A percentile compares a stretch with the other conserved stretches of the same genome.
Conservation (phyloP, 371 early-diverging fungal species). For the Mortierella sp. region DNA sequence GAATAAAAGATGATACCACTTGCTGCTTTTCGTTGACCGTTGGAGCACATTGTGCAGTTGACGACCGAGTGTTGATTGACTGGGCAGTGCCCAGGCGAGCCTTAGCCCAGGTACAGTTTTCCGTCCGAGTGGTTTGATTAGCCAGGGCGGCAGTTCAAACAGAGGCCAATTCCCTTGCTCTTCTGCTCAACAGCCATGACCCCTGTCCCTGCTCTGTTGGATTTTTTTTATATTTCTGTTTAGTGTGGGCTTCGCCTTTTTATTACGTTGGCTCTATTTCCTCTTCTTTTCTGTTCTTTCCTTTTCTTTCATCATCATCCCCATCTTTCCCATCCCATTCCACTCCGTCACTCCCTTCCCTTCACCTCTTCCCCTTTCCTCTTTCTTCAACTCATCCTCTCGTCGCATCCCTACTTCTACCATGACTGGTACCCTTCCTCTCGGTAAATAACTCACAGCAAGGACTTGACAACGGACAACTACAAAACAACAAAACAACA, state of each 20-base stretch:
- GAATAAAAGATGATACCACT: not conserved
- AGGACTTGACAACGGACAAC: not conserved
- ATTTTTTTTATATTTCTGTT: not conserved
- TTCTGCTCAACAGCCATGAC: not conserved
- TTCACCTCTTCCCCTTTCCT: not conserved
- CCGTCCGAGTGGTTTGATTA: not conserved
- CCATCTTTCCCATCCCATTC: not conserved
- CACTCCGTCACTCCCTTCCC: not conserved
- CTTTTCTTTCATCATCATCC: conserved; percentile 9
- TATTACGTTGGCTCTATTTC: not conserved
- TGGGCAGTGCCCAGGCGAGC: not conserved
- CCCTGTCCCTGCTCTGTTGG: not conserved
- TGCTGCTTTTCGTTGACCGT: too few species aligned
- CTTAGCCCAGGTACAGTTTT: not conserved
- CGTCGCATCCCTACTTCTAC: not conserved
- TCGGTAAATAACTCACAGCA: conserved; percentile 26
- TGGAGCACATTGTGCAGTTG: too few species aligned
- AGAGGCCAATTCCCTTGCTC: not conserved
- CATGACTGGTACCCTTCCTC: conserved; percentile 51
- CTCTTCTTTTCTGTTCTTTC: not conserved
- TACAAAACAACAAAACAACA: not conserved
- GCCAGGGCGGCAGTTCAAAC: not conserved
- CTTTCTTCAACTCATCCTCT: not conserved
- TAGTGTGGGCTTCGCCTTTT: conserved; percentile 7
- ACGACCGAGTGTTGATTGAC: too few species aligned